A percentile compares a stretch with the other conserved stretches of the same genome.
These are phyloP conservation scores for Backusella westeae DNA, from an alignment of 192 early-diverging fungal species.

Conservation along the genomic window DNA sequence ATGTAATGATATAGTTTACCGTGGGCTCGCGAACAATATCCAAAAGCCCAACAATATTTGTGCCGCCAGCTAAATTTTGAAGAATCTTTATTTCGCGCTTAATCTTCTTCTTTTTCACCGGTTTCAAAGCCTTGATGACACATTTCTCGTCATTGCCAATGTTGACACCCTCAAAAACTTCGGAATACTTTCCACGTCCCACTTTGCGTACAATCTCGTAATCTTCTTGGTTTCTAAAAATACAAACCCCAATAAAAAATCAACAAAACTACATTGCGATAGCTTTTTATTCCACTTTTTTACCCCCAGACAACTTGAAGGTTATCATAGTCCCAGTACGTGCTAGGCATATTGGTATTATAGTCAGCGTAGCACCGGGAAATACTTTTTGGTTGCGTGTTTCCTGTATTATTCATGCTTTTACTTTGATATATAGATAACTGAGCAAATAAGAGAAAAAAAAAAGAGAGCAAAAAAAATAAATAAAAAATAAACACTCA, in stretches of 20 bases:
- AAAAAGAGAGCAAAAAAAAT: background rate
- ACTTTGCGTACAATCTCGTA: conserved; percentile 98
- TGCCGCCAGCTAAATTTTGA: conserved; percentile 94
- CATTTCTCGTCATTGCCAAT: conserved; percentile 82
- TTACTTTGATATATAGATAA: background rate
- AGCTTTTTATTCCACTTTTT: conserved; percentile 12
- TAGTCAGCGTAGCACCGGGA: conserved; percentile 89
- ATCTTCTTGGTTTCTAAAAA: conserved; percentile 79
- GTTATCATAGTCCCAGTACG: conserved; percentile 99
- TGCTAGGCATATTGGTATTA: conserved; percentile 73
- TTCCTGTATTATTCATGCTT: background rate
- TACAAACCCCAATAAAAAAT: background rate
- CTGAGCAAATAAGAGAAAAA: background rate
- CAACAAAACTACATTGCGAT: too few relatives aligned
- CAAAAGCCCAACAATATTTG: conserved; percentile 88
- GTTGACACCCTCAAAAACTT: conserved; percentile 98
- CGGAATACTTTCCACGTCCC: conserved; percentile 98
- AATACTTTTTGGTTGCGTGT: conserved; percentile 39
- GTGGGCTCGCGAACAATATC: conserved; percentile 96
- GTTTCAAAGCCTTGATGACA: conserved; percentile 99
- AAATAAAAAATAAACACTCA: background rate
- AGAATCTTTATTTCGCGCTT: conserved; percentile 99
- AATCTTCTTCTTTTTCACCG: conserved; percentile 99
- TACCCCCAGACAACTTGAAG: conserved; percentile 91
- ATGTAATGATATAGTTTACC: conserved; percentile 36